phyloP scores from a whole-genome alignment of 768 basidiomycete species.

The Botryobasidium botryosum region DNA sequence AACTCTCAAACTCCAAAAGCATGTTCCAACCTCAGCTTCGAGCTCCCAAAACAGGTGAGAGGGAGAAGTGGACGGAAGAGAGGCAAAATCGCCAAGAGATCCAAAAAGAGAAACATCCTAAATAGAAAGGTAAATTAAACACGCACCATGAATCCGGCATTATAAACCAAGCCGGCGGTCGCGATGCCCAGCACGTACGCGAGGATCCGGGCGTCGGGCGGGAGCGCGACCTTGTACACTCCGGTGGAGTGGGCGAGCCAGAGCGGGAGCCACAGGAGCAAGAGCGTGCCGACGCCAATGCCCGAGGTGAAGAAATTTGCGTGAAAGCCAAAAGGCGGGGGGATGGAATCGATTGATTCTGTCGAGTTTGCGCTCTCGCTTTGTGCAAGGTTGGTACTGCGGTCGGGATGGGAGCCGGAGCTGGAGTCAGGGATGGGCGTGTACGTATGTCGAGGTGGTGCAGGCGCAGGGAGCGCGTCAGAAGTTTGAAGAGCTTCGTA shows the following conservation, averaged over 20 bases:
- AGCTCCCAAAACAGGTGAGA: no score
- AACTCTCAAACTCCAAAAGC: no score
- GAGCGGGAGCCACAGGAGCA: conserved; percentile 9
- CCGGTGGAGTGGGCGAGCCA: conserved; percentile 3
- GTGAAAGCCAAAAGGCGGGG: conserved; percentile 9
- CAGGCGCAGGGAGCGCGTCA: background rate
- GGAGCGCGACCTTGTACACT: conserved; percentile 22
- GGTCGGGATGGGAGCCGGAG: no score
- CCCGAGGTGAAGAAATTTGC: conserved; percentile 11
- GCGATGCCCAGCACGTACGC: conserved; percentile 51
- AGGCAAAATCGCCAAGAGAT: no score
- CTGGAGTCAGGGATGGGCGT: background rate
- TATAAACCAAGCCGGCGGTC: conserved; percentile 56
- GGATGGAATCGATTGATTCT: no score
- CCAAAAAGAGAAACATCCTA: background rate
- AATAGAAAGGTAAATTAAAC: background rate
- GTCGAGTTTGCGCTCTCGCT: no score
- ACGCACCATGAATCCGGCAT: conserved; percentile 70
- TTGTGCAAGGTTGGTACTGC: no score
- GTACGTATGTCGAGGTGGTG: background rate
- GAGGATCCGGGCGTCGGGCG: conserved; percentile 30
- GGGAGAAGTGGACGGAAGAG: no score
- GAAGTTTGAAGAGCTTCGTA: background rate
- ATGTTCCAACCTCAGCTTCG: no score
- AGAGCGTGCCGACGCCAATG: conserved; percentile 8